Base-by-base conservation (phyloP, 2,329 filamentous ascomycete genomes). In the Hypoxylon sp. region DNA sequence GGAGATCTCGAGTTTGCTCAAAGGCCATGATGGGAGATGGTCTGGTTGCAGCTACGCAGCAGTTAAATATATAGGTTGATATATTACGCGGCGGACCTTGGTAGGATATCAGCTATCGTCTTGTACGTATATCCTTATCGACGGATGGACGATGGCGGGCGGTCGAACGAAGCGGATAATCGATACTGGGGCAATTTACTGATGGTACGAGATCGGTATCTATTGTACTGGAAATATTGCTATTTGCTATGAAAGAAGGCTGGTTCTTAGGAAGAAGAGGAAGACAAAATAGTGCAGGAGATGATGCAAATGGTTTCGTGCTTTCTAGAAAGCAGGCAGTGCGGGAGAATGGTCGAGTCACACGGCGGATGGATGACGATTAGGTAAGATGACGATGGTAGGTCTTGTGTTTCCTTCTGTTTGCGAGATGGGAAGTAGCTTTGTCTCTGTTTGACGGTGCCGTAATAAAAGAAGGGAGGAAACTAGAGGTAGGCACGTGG, bases 1-100 rank as follows among this genome's bases (percentile, higher is more conserved):
- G 81, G 36, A 84, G 70, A 70, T 83, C 82, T 61, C 81, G 80
- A 49, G 70, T 64, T 42, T 72, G 70, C 40, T 75, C 71, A 59
- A 73, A 74, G 64, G 73, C 70, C 75, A 76, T 76, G 60, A 49
- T 66, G 30, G 22, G 36, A 16, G 42, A 54, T 49, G 40, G 28
- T 53, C 24, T 56, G 16, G n/a, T 64, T 14, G 60, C 28, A 38
- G 38, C 5, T 53, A 18, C n/a, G 11, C 12, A 30, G 28, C 32
- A 22, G 22, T 40, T 48, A 11, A 33, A 24, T 55, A 9, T 38
- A 36, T 18, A n/a, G 33, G 28, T 28, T 64, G 55, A 36, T 59
- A 14, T 45, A 53, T 28, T 63, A 50, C 28, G 20, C 50, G 18
- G 36, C 28, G 33, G 45, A 32, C 45, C 22, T 51, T 16, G 30